phyloP scores from a whole-genome alignment of 495 filamentous ascomycete genomes.

The Cladorrhinum samala region DNA sequence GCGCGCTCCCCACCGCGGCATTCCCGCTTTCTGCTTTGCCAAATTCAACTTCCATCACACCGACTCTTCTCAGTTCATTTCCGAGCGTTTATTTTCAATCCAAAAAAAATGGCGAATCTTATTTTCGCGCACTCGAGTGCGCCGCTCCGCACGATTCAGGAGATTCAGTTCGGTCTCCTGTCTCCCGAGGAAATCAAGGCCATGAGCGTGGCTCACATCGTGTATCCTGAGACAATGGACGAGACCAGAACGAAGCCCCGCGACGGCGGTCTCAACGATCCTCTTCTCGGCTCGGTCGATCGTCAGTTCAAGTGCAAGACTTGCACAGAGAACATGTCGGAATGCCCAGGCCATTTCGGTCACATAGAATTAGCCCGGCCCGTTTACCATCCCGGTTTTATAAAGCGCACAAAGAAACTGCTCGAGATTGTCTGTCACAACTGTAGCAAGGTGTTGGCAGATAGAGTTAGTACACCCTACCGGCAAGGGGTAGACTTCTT shows the following conservation, averaged over 20 bases:
- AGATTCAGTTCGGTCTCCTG: constrained; percentile 96
- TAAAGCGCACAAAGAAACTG: constrained; percentile 96
- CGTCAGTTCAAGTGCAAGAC: constrained; percentile 89
- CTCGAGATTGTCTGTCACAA: constrained; percentile 97
- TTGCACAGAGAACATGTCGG: constrained; percentile 86
- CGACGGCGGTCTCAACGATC: constrained; percentile 85
- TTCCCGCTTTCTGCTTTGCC: constrained; percentile 11
- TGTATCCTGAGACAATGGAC: constrained; percentile 98
- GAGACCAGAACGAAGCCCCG: constrained; percentile 82
- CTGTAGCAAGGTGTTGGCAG: constrained; percentile 89
- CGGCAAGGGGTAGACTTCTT: constrained; percentile 34
- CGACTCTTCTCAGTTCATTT: not conserved
- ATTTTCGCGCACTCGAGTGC: constrained; percentile 88
- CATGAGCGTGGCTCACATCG: constrained; percentile 88
- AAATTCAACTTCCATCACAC: not conserved
- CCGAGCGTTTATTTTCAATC: constrained; percentile 3
- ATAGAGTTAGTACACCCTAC: constrained; percentile 76
- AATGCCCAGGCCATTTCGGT: constrained; percentile 95
- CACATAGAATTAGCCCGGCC: constrained; percentile 94
- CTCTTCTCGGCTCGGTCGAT: constrained; percentile 89
- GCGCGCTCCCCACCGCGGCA: constrained; percentile 17
- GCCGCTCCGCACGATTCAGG: constrained; percentile 89
- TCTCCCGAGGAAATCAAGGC: constrained; percentile 97
- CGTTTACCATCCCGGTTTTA: constrained; percentile 92
- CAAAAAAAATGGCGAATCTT: constrained; percentile 78